A percentile compares a stretch with the other conserved stretches of the same genome.
phyloP scores from a whole-genome alignment of 129 eudicot genomes.

The Pulicaria dysenterica region DNA sequence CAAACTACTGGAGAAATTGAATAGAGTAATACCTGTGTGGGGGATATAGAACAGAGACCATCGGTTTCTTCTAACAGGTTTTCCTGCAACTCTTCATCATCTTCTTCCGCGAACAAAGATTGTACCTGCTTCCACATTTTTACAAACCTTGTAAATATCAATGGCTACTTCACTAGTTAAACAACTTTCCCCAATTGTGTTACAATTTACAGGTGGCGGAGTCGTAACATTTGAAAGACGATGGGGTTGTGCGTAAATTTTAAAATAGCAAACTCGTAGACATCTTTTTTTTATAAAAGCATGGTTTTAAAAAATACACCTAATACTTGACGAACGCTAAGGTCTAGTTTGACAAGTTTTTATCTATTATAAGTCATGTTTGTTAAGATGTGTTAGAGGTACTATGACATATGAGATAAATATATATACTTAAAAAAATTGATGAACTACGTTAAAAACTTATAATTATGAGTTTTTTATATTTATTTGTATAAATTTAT shows the following conservation, averaged over 20 bases:
- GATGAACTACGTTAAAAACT: too few relatives aligned
- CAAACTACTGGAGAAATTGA: neutral
- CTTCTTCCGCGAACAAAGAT: constrained; percentile 45
- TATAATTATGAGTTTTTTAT: too few relatives aligned
- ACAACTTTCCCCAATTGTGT: constrained; percentile 26
- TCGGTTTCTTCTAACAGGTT: constrained; percentile 53
- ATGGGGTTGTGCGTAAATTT: constrained; percentile 25
- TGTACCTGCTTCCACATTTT: constrained; percentile 74
- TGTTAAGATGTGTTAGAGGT: too few relatives aligned
- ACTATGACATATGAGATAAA: too few relatives aligned
- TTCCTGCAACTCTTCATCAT: constrained; percentile 47
- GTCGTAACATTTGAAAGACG: neutral
- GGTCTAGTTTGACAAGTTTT: too few relatives aligned
- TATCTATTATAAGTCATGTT: too few relatives aligned
- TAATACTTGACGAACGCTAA: too few relatives aligned
- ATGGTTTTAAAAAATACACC: too few relatives aligned
- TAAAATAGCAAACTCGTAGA: neutral
- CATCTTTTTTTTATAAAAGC: too few relatives aligned
- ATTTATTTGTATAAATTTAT: too few relatives aligned
- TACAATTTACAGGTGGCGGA: constrained; percentile 1
- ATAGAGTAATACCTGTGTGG: constrained; percentile 51
- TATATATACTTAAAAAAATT: too few relatives aligned
- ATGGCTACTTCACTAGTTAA: constrained; percentile 24
- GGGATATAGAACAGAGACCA: constrained; percentile 66
- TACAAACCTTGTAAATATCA: neutral